Evolutionary conservation across 2,329 filamentous ascomycete species (phyloP).

Genomic region (Albifimbria verrucaria): DNA sequence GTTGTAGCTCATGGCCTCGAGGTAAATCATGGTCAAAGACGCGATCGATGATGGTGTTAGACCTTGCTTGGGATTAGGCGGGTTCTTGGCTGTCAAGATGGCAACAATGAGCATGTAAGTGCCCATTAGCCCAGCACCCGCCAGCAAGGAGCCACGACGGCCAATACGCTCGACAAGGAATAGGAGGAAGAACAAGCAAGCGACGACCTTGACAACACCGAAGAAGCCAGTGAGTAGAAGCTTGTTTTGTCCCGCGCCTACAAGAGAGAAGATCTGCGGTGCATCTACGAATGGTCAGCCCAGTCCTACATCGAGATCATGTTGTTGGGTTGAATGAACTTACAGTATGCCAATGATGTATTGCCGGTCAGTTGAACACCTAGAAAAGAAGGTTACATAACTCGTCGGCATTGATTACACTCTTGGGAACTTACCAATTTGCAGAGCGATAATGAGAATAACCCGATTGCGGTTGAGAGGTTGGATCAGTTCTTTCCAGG

Average conservation of each 20-base stretch:
- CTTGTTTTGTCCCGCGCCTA: conserved; percentile 43
- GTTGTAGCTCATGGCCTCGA: conserved; percentile 46
- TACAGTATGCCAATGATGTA: conserved; percentile 47
- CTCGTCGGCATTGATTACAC: neutral
- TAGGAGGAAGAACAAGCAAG: conserved; percentile 42
- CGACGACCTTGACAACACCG: conserved; percentile 47
- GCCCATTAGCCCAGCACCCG: conserved; percentile 47
- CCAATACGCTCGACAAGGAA: conserved; percentile 48
- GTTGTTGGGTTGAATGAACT: conserved; percentile 8
- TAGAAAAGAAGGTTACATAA: conserved; percentile 3
- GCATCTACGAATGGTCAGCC: conserved; percentile 28
- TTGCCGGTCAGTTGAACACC: conserved; percentile 46
- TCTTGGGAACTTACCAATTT: conserved; percentile 32
- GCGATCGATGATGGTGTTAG: conserved; percentile 39
- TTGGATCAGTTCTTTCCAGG: conserved; percentile 40
- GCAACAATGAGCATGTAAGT: conserved; percentile 50
- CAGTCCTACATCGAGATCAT: neutral
- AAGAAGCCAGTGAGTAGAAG: conserved; percentile 51
- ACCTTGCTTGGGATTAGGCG: conserved; percentile 26
- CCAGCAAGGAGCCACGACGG: conserved; percentile 44
- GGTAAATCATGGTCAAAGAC: conserved; percentile 47
- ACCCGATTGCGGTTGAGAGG: conserved; percentile 46
- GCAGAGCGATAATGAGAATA: conserved; percentile 45
- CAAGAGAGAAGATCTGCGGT: conserved; percentile 47
- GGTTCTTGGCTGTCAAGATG: conserved; percentile 42